Base-by-base conservation (phyloP, 805 yeast genomes). In the Candida sanyiensis region DNA sequence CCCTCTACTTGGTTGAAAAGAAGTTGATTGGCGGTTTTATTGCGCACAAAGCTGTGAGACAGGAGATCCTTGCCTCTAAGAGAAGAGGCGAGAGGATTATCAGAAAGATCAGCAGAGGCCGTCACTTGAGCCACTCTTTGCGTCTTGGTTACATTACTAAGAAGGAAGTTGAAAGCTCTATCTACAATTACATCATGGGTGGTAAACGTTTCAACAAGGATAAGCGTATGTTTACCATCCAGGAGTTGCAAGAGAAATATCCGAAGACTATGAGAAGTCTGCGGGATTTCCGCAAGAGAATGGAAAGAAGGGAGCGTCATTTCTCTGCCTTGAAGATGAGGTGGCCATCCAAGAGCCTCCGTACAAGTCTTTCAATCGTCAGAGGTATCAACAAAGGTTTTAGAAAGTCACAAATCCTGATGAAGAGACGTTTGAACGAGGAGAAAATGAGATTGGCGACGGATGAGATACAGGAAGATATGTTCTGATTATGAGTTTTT, bases 21-120 rank as follows among this genome's bases (percentile, higher is more conserved):
- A 57, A 47, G 23, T 44, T 66, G n/a, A 59, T 66, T 35, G 65
- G 64, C 41, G 71, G 71, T 6, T 58, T 45, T 32, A 58, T 45
- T 51, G 48, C 59, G 43, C 38, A 39, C 24, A 27, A 32, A 5
- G 15, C 43, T 6, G 25, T 39, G 8, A 33, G 39, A 15, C 6
- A 28, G 2, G 39, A 43, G 12, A 42, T 36, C 21, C 38, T 49
- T 4, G 29, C 38, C 13, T 46, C 47, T 20, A 42, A 40, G 22
- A 42, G 50, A 10, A 22, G 37, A 8, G 45, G 49, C 5, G 46
- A 45, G 33, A 40, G 44, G 15, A 32, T 34, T 13, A 34, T 56
- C 10, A 47, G 55, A 52, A 37, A 50, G n/a, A 35, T 54, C 20
- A 40, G 48, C 28, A 46, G 42, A 18, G 58, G 56, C 20, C 41